Percentiles rank a stretch among this genome's conserved stretches.
These are phyloP conservation scores for Kazachstania sp. DNA, from an alignment of 1,139 yeast genomes.

Conservation along the genomic window DNA sequence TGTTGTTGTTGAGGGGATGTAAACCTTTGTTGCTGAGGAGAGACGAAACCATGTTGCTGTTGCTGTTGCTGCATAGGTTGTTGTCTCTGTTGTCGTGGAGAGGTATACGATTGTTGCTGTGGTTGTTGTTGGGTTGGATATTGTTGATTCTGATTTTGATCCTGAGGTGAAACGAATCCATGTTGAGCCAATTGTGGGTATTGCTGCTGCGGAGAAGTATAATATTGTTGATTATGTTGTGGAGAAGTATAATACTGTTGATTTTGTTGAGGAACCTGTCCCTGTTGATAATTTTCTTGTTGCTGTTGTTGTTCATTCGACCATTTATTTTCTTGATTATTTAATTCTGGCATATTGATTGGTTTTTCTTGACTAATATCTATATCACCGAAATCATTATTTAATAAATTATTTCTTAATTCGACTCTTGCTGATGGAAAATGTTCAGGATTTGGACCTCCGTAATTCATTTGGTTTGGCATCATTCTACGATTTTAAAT, in stretches of 20 bases:
- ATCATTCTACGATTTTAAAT: not conserved
- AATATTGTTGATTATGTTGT: no score
- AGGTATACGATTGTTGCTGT: no score
- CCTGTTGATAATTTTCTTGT: slow-evolving; percentile 2
- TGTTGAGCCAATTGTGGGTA: no score
- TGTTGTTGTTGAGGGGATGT: slow-evolving; percentile 3
- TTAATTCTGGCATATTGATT: slow-evolving; percentile 9
- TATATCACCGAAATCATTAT: slow-evolving; percentile 35
- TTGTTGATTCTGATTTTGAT: no score
- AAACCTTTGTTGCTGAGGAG: slow-evolving; percentile 5
- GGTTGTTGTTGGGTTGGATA: no score
- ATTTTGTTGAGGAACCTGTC: not conserved
- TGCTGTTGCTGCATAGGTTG: no score
- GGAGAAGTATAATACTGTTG: no score
- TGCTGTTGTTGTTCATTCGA: not conserved
- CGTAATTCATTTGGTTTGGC: not conserved
- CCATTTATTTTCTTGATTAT: not conserved
- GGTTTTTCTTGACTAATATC: slow-evolving; percentile 36
- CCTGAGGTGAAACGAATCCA: no score
- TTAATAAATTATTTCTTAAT: slow-evolving; percentile 32
- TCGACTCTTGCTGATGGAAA: slow-evolving; percentile 11
- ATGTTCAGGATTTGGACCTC: not conserved
- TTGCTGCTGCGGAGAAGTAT: no score
- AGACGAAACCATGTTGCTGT: not conserved
- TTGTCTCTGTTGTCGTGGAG: no score